Conservation (phyloP, 768 basidiomycete genomes). For the Zangia roseola region DNA sequence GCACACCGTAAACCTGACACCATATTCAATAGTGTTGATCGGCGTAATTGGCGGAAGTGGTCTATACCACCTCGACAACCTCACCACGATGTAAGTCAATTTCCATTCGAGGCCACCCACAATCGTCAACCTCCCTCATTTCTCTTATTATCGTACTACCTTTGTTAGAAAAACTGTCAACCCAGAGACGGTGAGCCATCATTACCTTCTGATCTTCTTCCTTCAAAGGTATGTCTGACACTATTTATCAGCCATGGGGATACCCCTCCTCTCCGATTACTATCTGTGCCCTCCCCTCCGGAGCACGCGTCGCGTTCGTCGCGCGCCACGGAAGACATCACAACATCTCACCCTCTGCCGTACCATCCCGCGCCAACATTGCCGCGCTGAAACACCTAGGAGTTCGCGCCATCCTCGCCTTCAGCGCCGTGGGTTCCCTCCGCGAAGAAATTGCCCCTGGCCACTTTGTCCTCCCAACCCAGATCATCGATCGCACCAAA, state of each 20-base stretch:
- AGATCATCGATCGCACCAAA: conserved; percentile 97
- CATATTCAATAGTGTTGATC: conserved; percentile 55
- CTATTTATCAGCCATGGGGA: conserved; percentile 78
- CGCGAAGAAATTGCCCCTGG: conserved; percentile 92
- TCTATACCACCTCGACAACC: conserved; percentile 88
- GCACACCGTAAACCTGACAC: neutral
- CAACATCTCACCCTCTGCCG: conserved; percentile 71
- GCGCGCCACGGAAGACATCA: conserved; percentile 89
- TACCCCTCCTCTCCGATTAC: conserved; percentile 86
- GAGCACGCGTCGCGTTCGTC: conserved; percentile 81
- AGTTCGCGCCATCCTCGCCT: conserved; percentile 85
- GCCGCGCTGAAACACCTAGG: conserved; percentile 93
- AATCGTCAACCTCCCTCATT: neutral
- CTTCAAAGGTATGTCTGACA: neutral
- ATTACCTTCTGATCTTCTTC: neutral
- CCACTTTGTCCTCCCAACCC: conserved; percentile 81
- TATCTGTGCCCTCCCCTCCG: conserved; percentile 85
- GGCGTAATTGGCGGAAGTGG: conserved; percentile 94
- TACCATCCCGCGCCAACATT: conserved; percentile 90
- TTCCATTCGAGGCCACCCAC: neutral
- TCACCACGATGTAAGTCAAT: conserved; percentile 74
- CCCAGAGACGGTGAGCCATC: conserved; percentile 68
- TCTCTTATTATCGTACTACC: neutral
- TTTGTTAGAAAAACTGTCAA: conserved; percentile 68
- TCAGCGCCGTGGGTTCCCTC: conserved; percentile 93